phyloP scores from a whole-genome alignment of 1,284 basidiomycete genomes.

The Puccinia novopanici region DNA sequence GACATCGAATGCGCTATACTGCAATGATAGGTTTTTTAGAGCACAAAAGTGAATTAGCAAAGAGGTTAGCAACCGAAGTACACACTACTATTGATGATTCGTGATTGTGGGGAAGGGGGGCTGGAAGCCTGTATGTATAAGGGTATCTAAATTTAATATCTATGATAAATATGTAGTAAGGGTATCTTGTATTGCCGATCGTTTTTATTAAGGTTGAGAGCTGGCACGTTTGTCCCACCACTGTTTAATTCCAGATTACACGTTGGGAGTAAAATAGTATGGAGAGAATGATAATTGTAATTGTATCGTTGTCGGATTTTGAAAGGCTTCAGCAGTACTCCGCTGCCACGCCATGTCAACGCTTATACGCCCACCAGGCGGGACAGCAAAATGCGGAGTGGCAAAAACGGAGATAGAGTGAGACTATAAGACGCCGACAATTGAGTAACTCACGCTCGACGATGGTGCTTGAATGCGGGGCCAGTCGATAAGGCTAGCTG shows the following conservation, averaged over 20 bases:
- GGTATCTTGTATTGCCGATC: not conserved
- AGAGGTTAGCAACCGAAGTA: constrained; percentile 1
- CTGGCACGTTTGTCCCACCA: constrained; percentile 12
- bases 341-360: constrained; percentile 6
- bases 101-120: constrained; percentile 4
- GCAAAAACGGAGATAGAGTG: constrained; percentile 24
- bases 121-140: not conserved
- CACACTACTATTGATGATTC: not conserved
- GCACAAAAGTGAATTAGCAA: not conserved
- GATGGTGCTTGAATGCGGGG: constrained; percentile 41
- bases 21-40: not conserved
- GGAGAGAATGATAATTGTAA: not conserved
- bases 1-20: constrained; percentile 45
- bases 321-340: constrained; percentile 14
- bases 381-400: constrained; percentile 2
- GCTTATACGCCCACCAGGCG: not conserved
- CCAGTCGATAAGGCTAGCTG: constrained; percentile 39
- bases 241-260: not conserved
- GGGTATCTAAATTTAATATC: not conserved
- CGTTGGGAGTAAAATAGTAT: not conserved
- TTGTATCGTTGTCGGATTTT: constrained; percentile 21
- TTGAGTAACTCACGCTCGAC: constrained; percentile 44
- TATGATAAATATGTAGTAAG: not conserved
- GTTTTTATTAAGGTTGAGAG: not conserved
- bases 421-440: not conserved